A percentile compares a stretch with the other conserved stretches of the same genome.
These are phyloP conservation scores for Schizochytrium sp. DNA, from an alignment of 108 stramenopile genomes.

Conservation along the genomic window DNA sequence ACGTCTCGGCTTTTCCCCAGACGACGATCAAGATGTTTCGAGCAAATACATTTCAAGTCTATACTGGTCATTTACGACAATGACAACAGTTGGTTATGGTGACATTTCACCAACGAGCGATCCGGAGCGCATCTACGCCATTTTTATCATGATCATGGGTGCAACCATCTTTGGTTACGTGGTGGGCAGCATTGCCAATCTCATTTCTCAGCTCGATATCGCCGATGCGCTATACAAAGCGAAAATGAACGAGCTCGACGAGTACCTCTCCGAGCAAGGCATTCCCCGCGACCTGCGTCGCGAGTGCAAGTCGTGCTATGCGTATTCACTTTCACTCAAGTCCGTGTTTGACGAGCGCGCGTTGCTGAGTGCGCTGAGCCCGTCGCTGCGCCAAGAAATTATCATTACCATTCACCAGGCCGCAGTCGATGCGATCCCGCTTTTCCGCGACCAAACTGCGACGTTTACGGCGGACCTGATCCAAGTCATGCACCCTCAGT, in stretches of 20 bases:
- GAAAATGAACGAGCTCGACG: constrained; percentile 28
- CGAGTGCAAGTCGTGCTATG: constrained; percentile 34
- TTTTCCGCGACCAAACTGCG: constrained; percentile 29
- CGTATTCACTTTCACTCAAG: constrained; percentile 34
- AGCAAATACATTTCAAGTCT: constrained; percentile 42
- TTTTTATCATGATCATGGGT: constrained; percentile 44
- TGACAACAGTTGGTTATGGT: constrained; percentile 51
- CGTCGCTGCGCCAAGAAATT: constrained; percentile 30
- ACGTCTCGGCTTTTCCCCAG: neutral
- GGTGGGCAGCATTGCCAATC: constrained; percentile 41
- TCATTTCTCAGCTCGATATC: constrained; percentile 36
- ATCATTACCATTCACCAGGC: constrained; percentile 34
- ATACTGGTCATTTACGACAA: constrained; percentile 55
- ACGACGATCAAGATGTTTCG: neutral
- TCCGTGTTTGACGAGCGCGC: constrained; percentile 37
- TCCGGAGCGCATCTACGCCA: constrained; percentile 34
- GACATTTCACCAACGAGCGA: constrained; percentile 31
- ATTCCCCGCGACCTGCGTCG: constrained; percentile 22
- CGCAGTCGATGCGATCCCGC: constrained; percentile 22
- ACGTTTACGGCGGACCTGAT: constrained; percentile 26
- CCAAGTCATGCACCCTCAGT: constrained; percentile 27
- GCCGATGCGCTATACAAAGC: constrained; percentile 29
- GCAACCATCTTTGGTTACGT: constrained; percentile 54
- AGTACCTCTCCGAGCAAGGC: constrained; percentile 41
- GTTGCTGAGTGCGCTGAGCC: constrained; percentile 27